Evolutionary conservation across 2,329 filamentous ascomycete genomes (phyloP).

Genomic region (Ascochyta clinopodiicola): DNA sequence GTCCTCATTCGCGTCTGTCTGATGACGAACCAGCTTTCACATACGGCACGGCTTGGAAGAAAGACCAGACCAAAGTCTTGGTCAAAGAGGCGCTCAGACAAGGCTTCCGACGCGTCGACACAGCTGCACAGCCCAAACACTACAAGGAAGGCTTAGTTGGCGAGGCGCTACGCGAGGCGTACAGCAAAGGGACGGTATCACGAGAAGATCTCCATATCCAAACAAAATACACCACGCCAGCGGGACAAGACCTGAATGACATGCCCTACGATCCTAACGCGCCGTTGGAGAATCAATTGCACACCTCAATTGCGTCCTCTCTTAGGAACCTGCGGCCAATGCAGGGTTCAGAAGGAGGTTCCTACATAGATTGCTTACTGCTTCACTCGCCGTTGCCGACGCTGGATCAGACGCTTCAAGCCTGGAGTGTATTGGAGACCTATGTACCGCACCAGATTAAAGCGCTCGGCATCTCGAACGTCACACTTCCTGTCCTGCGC

Average conservation of each 20-base stretch:
- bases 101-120: conserved; percentile 78
- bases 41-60: conserved; percentile 90
- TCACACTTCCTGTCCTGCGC: conserved; percentile 63
- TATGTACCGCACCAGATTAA: conserved; percentile 71
- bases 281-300: conserved; percentile 69
- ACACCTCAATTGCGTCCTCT: conserved; percentile 71
- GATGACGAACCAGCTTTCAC: conserved; percentile 54
- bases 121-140: conserved; percentile 78
- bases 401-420: conserved; percentile 62
- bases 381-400: conserved; percentile 64
- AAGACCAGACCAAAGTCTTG: conserved; percentile 68
- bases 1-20: conserved; percentile 21
- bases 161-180: conserved; percentile 67
- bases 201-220: conserved; percentile 74
- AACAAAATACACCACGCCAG: conserved; percentile 78
- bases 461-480: conserved; percentile 77
- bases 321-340: conserved; percentile 63
- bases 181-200: conserved; percentile 64
- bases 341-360: conserved; percentile 41
- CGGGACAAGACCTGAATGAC: conserved; percentile 65
- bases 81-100: conserved; percentile 71
- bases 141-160: conserved; percentile 77
- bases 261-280: conserved; percentile 68
- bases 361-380: conserved; percentile 66
- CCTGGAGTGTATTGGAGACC: conserved; percentile 70